Conservation (phyloP, 2,329 filamentous ascomycete species). For the Fusarium sp. region DNA sequence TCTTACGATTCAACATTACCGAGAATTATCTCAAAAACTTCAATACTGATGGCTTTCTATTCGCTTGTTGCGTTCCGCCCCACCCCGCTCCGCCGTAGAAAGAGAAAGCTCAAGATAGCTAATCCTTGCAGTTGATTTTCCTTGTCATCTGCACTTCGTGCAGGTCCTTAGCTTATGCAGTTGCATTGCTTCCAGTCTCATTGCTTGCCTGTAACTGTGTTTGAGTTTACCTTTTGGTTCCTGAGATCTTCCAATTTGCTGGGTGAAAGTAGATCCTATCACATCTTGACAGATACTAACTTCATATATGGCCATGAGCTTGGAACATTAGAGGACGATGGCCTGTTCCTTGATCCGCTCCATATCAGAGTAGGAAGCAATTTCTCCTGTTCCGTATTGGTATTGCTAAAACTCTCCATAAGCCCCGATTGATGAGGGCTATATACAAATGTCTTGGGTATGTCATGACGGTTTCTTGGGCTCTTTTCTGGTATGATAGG, state of each 20-base stretch:
- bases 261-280: neutral
- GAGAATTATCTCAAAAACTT: constrained; percentile 3
- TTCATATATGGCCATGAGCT: neutral
- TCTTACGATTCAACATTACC: constrained; percentile 8
- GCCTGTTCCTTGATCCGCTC: neutral
- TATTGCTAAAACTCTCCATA: too few relatives aligned
- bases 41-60: constrained; percentile 1
- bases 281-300: neutral
- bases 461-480: too few relatives aligned
- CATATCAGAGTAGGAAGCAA: neutral
- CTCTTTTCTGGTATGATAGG: neutral
- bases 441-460: too few relatives aligned
- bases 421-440: too few relatives aligned
- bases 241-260: constrained; percentile 7
- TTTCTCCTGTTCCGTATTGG: neutral
- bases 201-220: neutral
- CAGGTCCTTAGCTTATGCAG: constrained; percentile 14
- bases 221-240: constrained; percentile 1
- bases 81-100: constrained; percentile 40
- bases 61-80: constrained; percentile 9
- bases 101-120: neutral
- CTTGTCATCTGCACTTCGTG: constrained; percentile 11
- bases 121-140: constrained; percentile 11
- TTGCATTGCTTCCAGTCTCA: constrained; percentile 1
- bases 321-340: neutral